Percentiles rank a stretch among this genome's conserved stretches.
phyloP scores from a whole-genome alignment of 78 protist genomes.

The Cyanophora paradoxa region DNA sequence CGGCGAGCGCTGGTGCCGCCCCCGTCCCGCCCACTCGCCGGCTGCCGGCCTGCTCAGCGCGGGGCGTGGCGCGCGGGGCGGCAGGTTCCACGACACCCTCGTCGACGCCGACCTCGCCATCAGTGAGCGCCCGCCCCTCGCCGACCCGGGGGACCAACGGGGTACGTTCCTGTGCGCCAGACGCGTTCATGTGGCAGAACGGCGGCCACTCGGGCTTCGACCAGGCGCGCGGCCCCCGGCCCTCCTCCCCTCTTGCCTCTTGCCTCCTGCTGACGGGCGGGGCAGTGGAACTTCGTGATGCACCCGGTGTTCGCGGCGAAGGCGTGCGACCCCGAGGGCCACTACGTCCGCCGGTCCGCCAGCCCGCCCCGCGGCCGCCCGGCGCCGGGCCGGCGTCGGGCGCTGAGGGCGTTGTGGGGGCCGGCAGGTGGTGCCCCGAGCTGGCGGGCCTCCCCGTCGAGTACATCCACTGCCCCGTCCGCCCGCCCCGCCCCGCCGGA shows the following conservation, averaged over 20 bases:
- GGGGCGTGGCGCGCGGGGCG: not conserved
- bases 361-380: no score
- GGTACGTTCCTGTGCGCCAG: no score
- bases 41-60: not conserved
- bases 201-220: constrained; percentile 5
- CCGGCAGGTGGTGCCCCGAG: not conserved
- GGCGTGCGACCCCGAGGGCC: constrained; percentile 18
- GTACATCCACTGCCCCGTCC: not conserved
- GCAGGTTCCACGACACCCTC: constrained; percentile 15
- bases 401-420: not conserved
- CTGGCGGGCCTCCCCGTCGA: not conserved
- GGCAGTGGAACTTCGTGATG: constrained; percentile 31
- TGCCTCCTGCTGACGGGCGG: not conserved
- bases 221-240: not conserved
- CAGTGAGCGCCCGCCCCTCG: no score
- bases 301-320: constrained; percentile 23
- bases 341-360: not conserved
- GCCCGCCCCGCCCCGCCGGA: not conserved
- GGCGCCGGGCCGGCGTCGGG: no score
- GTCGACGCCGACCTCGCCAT: constrained; percentile 27
- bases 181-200: constrained; percentile 30
- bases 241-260: not conserved
- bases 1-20: not conserved
- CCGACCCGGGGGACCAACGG: no score
- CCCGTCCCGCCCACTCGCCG: not conserved